These are phyloP conservation scores for Avicennia marina DNA, from an alignment of 257 asterid species.

Conservation along the genomic window DNA sequence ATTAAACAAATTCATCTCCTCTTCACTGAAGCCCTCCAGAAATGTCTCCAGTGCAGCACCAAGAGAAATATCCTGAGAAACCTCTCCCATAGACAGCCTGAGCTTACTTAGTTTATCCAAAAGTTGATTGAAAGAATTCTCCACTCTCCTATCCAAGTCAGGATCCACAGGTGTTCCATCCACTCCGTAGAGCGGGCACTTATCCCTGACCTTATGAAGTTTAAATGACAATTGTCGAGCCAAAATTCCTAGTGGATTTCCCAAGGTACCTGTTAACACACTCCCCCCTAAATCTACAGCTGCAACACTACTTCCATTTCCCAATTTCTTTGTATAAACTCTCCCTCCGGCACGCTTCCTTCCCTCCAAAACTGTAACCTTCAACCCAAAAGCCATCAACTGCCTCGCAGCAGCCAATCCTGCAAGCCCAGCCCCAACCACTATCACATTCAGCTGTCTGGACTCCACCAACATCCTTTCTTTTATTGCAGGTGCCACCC, in stretches of 20 bases:
- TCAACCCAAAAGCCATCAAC: slow-evolving; percentile 87
- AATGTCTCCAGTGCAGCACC: slow-evolving; percentile 95
- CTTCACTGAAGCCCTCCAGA: slow-evolving; percentile 47
- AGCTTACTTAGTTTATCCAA: slow-evolving; percentile 60
- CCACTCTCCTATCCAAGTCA: slow-evolving; percentile 62
- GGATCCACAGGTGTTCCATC: slow-evolving; percentile 67
- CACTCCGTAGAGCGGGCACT: slow-evolving; percentile 69
- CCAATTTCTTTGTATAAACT: slow-evolving; percentile 72
- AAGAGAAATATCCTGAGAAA: slow-evolving; percentile 88
- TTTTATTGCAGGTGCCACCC: slow-evolving; percentile 77
- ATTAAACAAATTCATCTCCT: slow-evolving; percentile 68
- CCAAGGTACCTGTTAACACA: slow-evolving; percentile 84
- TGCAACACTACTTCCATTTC: slow-evolving; percentile 48
- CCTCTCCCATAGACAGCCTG: slow-evolving; percentile 82
- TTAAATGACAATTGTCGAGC: slow-evolving; percentile 74
- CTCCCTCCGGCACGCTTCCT: slow-evolving; percentile 90
- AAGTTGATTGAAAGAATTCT: slow-evolving; percentile 58
- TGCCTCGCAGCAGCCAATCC: slow-evolving; percentile 98
- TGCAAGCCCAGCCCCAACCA: slow-evolving; percentile 89
- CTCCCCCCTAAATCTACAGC: slow-evolving; percentile 96
- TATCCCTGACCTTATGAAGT: slow-evolving; percentile 90
- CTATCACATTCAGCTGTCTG: slow-evolving; percentile 50
- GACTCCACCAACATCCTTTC: slow-evolving; percentile 50
- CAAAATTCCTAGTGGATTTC: slow-evolving; percentile 90
- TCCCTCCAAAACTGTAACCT: slow-evolving; percentile 83